Conservation (phyloP, 2,329 filamentous ascomycete genomes). For the Xylariaceae sp. region DNA sequence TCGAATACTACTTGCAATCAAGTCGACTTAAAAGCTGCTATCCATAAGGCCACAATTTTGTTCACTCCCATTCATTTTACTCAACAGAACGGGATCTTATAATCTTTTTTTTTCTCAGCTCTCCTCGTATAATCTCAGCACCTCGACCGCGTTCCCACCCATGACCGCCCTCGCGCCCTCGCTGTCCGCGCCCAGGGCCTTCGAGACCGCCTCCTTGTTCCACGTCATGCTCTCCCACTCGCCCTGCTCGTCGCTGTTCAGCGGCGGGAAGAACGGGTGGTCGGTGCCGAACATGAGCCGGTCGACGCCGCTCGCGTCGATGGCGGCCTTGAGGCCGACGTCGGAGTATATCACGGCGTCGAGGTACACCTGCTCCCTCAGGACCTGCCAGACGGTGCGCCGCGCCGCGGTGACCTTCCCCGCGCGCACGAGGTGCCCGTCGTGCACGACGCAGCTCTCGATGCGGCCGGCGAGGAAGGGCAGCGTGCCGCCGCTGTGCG, state of each 20-base stretch:
- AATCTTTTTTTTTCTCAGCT: background rate
- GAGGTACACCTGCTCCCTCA: conserved; percentile 79
- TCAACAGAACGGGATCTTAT: too few relatives aligned
- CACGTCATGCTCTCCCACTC: conserved; percentile 73
- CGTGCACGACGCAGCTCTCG: conserved; percentile 85
- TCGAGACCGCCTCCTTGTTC: conserved; percentile 50
- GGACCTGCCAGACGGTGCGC: conserved; percentile 60
- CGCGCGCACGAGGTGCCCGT: conserved; percentile 72
- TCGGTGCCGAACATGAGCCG: conserved; percentile 82
- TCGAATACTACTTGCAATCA: too few relatives aligned
- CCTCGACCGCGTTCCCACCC: conserved; percentile 41
- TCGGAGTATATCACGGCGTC: conserved; percentile 86
- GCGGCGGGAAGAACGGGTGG: conserved; percentile 83
- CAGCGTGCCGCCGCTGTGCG: conserved; percentile 86
- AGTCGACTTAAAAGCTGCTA: too few relatives aligned
- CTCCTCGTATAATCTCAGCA: conserved; percentile 38
- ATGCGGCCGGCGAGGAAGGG: conserved; percentile 89
- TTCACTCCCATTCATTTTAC: too few relatives aligned
- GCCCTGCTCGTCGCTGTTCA: conserved; percentile 64
- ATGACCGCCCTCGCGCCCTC: conserved; percentile 39
- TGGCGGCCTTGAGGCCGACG: conserved; percentile 72
- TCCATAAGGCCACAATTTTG: too few relatives aligned
- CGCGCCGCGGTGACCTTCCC: conserved; percentile 58
- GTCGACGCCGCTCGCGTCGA: conserved; percentile 68
- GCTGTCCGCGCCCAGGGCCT: conserved; percentile 38